Conservation (phyloP, 2,329 filamentous ascomycete species). For the Torrubiellomyces zombiae region DNA sequence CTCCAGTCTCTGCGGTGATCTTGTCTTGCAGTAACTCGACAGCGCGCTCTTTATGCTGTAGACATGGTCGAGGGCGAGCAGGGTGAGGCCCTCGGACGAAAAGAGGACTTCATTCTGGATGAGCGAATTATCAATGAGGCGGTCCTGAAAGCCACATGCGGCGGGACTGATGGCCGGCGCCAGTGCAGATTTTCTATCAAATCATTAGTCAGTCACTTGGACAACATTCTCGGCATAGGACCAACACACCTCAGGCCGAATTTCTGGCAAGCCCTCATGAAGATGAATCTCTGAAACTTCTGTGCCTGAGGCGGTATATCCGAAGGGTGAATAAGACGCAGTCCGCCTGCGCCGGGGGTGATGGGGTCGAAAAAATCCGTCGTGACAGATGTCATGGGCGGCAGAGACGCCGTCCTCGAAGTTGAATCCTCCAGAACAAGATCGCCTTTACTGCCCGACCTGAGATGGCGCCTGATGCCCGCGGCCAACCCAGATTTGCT, state of each 20-base stretch:
- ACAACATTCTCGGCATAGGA: not conserved
- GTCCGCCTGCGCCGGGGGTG: constrained; percentile 24
- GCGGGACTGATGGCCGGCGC: constrained; percentile 25
- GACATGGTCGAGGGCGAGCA: constrained; percentile 43
- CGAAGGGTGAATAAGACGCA: constrained; percentile 33
- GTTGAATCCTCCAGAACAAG: no score
- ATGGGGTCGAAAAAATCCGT: constrained; percentile 15
- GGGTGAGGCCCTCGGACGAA: constrained; percentile 38
- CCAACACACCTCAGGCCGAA: constrained; percentile 22
- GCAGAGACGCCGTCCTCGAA: constrained; percentile 21
- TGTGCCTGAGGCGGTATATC: constrained; percentile 29
- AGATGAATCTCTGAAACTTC: constrained; percentile 27
- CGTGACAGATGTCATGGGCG: constrained; percentile 26
- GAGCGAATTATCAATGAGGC: constrained; percentile 38
- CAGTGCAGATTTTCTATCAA: constrained; percentile 24
- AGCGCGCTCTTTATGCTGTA: constrained; percentile 49
- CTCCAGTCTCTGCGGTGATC: constrained; percentile 30
- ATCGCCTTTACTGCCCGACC: no score
- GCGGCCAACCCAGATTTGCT: no score
- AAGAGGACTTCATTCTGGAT: constrained; percentile 45
- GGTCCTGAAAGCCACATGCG: constrained; percentile 27
- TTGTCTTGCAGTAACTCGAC: constrained; percentile 34
- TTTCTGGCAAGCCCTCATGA: constrained; percentile 36
- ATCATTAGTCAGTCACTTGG: not conserved
- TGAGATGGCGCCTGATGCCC: no score